These are phyloP conservation scores for Kodamaea kakaduensis DNA, from an alignment of 805 yeast genomes.

Conservation along the genomic window DNA sequence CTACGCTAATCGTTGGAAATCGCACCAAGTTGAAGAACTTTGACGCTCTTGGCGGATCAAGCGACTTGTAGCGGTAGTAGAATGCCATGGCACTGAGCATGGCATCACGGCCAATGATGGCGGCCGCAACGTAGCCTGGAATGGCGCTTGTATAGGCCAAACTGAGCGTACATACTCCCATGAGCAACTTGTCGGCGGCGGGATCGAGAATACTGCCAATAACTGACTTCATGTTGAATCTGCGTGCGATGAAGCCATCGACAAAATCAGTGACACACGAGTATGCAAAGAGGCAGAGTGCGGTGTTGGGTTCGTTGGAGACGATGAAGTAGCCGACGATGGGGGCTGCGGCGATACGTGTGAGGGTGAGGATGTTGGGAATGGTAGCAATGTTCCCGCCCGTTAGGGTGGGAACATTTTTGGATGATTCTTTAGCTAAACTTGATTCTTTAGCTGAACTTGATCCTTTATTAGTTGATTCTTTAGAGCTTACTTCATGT, in stretches of 20 bases:
- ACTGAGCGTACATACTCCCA: conserved; percentile 81
- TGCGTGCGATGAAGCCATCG: conserved; percentile 90
- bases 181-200: conserved; percentile 85
- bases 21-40: conserved; percentile 72
- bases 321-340: conserved; percentile 75
- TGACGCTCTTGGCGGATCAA: conserved; percentile 66
- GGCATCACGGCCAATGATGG: conserved; percentile 83
- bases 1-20: conserved; percentile 79
- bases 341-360: conserved; percentile 82
- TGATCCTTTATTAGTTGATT: no score
- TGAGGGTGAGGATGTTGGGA: conserved; percentile 80
- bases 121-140: conserved; percentile 58
- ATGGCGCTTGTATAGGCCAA: conserved; percentile 64
- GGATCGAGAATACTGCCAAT: conserved; percentile 94
- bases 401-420: no score
- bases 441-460: no score
- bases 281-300: conserved; percentile 71
- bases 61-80: conserved; percentile 64
- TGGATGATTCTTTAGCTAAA: no score
- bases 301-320: conserved; percentile 56
- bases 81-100: conserved; percentile 68
- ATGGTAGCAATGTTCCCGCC: no score
- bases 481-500: no score
- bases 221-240: conserved; percentile 68
- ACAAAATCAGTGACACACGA: conserved; percentile 88